Evolutionary conservation across 768 basidiomycete species (phyloP), one percentile per base, ranked within the genome.

Genomic region (Mycena indigotica): DNA sequence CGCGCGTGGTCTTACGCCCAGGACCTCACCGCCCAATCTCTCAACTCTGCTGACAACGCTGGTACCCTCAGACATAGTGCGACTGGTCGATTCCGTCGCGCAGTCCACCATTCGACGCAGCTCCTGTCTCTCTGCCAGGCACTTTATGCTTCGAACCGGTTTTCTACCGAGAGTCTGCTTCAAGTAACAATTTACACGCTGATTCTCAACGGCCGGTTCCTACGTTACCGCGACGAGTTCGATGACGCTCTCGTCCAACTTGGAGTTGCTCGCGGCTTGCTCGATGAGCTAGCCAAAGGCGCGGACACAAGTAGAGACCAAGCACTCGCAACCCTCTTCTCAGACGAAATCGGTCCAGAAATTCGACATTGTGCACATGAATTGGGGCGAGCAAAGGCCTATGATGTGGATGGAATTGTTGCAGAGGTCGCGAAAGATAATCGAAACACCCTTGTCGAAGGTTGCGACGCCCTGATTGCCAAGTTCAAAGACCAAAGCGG

Each of bases 301-400:
- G 89, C 91, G 0, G 69, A 70, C n/a, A 88, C 87, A 16, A 91
- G 89, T 66, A 79, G 87, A 30, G 93, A 94, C 49, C 93, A 95
- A 72, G 96, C 95, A 1, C 80, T 98, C 8, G 90, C 93, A 4
- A 82, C 84, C 8, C 79, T 91, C 28, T 90, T 92, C 67, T 82
- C 88, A 4, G 95, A 98, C 67, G 89, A 91, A 65, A 84, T 96
- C 52, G 87, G 91, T 23, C 94, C 96, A 0, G 87, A 97, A 70
- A 93, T 98, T 53, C 80, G 96, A 44, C 89, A 95, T 72, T 93
- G 89, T 64, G 95, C 95, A 0, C 96, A 98, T 66, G 88, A 93
- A 66, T 77, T 95, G 15, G 91, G 93, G 1, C 78, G 85, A 52
- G 77, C 77, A 40, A 88, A 85, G 65, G 86, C 91, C 3, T 95